Base-by-base conservation (phyloP, 768 basidiomycete species). In the Calocybe gangraenosa region DNA sequence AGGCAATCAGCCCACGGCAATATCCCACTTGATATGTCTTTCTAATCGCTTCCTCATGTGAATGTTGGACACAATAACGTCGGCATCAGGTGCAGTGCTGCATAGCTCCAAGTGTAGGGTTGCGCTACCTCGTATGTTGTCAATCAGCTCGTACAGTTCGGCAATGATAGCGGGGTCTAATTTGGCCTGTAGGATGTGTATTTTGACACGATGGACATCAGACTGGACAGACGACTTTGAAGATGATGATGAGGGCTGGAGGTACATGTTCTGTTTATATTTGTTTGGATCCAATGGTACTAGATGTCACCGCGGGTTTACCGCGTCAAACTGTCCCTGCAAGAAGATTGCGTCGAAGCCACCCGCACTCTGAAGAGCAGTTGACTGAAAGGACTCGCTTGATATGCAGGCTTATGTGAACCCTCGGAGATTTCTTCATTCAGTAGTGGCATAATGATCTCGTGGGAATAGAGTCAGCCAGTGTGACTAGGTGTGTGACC, bases 1-100 rank as follows among this genome's bases (percentile, higher is more conserved):
- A 7, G 40, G 22, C 8, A 36, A 28, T 37, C 47, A 17, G 38
- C 83, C 59, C 58, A 88, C 87, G 20, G 84, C 82, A 25, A 81
- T 53, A 1, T 70, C 63, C 83, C 83, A 84, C 22, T 71, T 55
- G 11, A 91, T 42, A 61, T 90, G 87, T 39, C 87, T 69, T 61
- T 87, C 81, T 1, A 91, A 65, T 2, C 89, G 74, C 48, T 74
- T 74, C 52, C 71, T 70, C 79, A 87, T 89, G 25, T 60, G 71
- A 20, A 89, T 68, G 14, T 68, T 74, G 4, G 88, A 87, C 44
- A 92, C 57, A 31, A 91, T 64, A 25, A 89, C 66, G 41, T 89
- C 77, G 3, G 85, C 81, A 9, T 76, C 70, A 13, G 69, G 61
- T 2, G 65, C 50, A 31, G 74, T 55, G 13, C 53, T 49, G 44